phyloP scores from a whole-genome alignment of 2,329 filamentous ascomycete species.

The Penicillium sp. region DNA sequence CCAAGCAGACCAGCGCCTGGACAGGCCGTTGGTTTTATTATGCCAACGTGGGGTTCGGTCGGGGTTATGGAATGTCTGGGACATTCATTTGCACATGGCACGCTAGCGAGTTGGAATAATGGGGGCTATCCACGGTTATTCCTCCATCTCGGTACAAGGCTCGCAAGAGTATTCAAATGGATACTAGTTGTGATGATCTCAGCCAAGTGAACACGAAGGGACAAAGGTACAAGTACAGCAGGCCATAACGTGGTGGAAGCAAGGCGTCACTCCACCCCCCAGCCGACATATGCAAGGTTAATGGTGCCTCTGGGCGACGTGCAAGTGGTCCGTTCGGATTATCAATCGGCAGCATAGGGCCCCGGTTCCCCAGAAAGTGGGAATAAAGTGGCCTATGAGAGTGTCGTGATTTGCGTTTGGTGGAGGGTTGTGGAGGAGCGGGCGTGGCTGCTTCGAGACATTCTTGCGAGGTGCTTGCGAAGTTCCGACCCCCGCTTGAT shows the following conservation, averaged over 20 bases:
- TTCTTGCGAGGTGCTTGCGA: slow-evolving; percentile 19
- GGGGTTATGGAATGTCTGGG: background rate
- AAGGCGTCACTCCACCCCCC: background rate
- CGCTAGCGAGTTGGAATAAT: background rate
- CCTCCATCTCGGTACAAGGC: background rate
- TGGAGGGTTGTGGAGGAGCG: background rate
- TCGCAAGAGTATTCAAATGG: background rate
- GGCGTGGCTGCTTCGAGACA: slow-evolving; percentile 13
- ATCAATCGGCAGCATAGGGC: slow-evolving; percentile 10
- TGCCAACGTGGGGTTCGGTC: background rate
- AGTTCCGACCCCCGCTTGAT: background rate
- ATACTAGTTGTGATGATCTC: background rate
- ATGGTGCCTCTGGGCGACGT: background rate
- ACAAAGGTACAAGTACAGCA: background rate
- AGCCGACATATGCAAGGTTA: background rate
- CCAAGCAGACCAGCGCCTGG: background rate
- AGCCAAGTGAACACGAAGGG: background rate
- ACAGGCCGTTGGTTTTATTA: background rate
- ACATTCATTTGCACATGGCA: background rate
- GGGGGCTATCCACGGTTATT: background rate
- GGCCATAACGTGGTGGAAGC: no score
- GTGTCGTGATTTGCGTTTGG: background rate
- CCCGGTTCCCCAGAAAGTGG: slow-evolving; percentile 11
- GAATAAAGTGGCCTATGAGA: slow-evolving; percentile 3
- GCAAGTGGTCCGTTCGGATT: slow-evolving; percentile 5